These are phyloP conservation scores for Arachis monticola DNA, from an alignment of 331 rosid species.

Conservation along the genomic window DNA sequence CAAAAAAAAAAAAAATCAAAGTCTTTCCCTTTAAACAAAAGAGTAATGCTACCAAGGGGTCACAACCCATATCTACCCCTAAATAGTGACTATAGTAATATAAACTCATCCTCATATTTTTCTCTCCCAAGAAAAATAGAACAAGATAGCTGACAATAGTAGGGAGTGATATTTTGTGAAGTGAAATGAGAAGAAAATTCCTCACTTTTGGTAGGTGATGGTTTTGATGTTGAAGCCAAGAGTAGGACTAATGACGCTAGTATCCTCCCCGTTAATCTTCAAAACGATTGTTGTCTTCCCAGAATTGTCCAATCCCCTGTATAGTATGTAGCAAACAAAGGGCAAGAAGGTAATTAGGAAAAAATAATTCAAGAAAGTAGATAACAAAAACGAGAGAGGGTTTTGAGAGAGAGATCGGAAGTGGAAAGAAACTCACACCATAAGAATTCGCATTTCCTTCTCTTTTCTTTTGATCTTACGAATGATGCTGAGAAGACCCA, in stretches of 20 bases:
- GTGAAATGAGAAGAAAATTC: slow-evolving; percentile 6
- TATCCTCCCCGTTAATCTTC: slow-evolving; percentile 89
- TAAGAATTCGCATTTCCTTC: slow-evolving; percentile 80
- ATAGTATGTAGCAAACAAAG: not conserved
- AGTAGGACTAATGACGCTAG: slow-evolving; percentile 80
- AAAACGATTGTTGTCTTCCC: slow-evolving; percentile 86
- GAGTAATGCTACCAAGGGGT: not conserved
- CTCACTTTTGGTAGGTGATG: slow-evolving; percentile 70
- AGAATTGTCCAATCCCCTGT: slow-evolving; percentile 86
- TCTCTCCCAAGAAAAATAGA: too few species aligned
- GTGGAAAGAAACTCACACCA: slow-evolving; percentile 63
- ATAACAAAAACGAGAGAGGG: not conserved
- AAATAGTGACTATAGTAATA: too few species aligned
- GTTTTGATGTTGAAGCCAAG: slow-evolving; percentile 94
- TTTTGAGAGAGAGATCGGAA: not conserved
- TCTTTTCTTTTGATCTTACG: slow-evolving; percentile 81
- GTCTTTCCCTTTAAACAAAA: not conserved
- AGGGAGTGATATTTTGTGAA: not conserved
- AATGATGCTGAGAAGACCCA: slow-evolving; percentile 87
- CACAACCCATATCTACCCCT: too few species aligned
- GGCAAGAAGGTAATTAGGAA: too few species aligned
- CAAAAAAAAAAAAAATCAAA: not conserved
- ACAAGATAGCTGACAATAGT: not conserved
- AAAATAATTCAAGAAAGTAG: too few species aligned
- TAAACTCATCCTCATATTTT: not conserved